Percentiles rank a stretch among this genome's conserved stretches.
phyloP scores from a whole-genome alignment of 306 rosid species.

The Fagus sylvatica region DNA sequence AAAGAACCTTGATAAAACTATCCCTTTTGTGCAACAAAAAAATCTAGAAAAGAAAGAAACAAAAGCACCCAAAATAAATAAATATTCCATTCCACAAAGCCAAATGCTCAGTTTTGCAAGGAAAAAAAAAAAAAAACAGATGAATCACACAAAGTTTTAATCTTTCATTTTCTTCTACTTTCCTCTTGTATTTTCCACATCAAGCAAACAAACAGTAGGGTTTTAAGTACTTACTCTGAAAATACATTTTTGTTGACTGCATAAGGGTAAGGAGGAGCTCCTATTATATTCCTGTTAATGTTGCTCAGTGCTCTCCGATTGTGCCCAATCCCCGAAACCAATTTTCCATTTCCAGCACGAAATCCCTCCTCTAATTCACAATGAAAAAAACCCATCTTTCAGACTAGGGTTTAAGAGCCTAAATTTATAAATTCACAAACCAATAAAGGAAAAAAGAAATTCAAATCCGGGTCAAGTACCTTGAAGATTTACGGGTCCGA shows the following conservation, averaged over 20 bases:
- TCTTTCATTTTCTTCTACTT: background rate
- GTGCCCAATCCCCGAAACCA: constrained; percentile 31
- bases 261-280: constrained; percentile 34
- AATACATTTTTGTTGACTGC: constrained; percentile 36
- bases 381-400: background rate
- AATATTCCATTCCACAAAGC: background rate
- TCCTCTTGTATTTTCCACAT: background rate
- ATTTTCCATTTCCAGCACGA: constrained; percentile 32
- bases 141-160: background rate
- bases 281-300: constrained; percentile 32
- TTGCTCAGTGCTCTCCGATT: constrained; percentile 45
- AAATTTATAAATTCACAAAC: background rate
- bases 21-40: too few relatives aligned
- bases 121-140: background rate
- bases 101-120: background rate
- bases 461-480: constrained; percentile 23
- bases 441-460: background rate
- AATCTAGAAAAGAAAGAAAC: background rate
- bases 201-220: constrained; percentile 2
- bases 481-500: constrained; percentile 26
- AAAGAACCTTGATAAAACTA: too few relatives aligned
- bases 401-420: constrained; percentile 1
- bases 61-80: background rate
- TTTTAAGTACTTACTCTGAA: constrained; percentile 34
- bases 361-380: constrained; percentile 28